Base-by-base conservation (phyloP, 1,284 basidiomycete genomes). In the Cutaneotrichosporon cavernicola region DNA sequence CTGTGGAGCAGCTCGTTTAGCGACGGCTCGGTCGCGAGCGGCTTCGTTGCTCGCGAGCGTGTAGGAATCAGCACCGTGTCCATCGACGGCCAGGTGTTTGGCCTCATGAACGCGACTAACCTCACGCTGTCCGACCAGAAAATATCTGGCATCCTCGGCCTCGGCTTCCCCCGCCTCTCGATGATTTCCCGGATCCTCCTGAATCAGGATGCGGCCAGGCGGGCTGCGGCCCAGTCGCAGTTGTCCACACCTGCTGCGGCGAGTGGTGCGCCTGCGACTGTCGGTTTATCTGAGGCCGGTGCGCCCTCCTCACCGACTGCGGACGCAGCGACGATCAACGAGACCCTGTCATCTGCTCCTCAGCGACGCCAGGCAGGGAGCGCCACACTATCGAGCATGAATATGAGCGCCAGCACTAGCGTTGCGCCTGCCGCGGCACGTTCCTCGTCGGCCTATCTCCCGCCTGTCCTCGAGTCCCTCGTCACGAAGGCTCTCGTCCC, bases 91-190 rank as follows among this genome's bases (percentile, higher is more conserved):
- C 75, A 75, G 67, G 66, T 72, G 11, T 67, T 77, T 50, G 75
- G 77, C 8, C 18, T 80, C 22, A 72, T 80, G 68, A 77, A 74
- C 60, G 38, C 70, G 22, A 82, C 81, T 22, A 81, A 79, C 52
- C 69, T 82, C 40, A 79, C 80, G 1, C 64, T 81, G 38, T 61
- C 69, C 1, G 64, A 67, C 3, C 76, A 81, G 64, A 72, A 75
- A 21, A 75, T 81, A 21, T 78, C 78, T 6, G 81, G 81, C 2
- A 74, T 82, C 30, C 52, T 81, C 5, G 81, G 81, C 6, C 64
- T 82, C 1, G 81, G 81, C 8, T 82, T 82, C 62, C 77, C 81
- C 0, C 68, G 81, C 22, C 62, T 76, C 49, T 76, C 76, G 26
- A 56, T 61, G 0, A 22, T 77, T 4, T 36, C 71, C 0, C 63